Conservation (phyloP, 305 asterid genomes). For the Caryopteris hybrid region DNA sequence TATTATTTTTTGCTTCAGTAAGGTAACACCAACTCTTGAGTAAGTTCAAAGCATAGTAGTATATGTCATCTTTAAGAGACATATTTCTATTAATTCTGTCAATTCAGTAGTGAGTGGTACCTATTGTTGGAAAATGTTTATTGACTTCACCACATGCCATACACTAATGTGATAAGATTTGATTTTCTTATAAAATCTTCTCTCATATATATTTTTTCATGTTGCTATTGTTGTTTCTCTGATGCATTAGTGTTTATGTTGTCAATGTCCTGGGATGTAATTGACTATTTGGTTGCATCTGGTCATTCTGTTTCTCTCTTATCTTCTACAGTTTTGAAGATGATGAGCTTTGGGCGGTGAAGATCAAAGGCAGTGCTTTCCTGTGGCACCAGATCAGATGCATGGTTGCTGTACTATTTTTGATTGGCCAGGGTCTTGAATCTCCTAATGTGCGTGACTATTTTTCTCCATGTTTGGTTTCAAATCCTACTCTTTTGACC, state of each 20-base stretch:
- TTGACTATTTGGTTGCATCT: constrained; percentile 1
- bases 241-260: constrained; percentile 5
- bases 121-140: background rate
- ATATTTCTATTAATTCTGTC: background rate
- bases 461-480: constrained; percentile 15
- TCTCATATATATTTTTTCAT: background rate
- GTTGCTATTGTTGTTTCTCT: background rate
- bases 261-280: background rate
- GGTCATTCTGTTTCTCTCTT: constrained; percentile 15
- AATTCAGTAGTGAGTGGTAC: background rate
- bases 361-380: constrained; percentile 93
- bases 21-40: too few relatives aligned
- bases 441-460: constrained; percentile 67
- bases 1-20: too few relatives aligned
- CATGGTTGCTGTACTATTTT: constrained; percentile 87
- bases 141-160: background rate
- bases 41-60: too few relatives aligned
- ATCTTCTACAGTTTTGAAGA: constrained; percentile 47
- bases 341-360: constrained; percentile 75
- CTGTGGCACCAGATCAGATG: constrained; percentile 99
- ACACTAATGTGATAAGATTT: background rate
- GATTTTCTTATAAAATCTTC: background rate
- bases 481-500: constrained; percentile 7
- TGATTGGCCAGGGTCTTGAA: constrained; percentile 96
- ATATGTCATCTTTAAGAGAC: background rate